These are phyloP conservation scores for Silene coronaria DNA, from an alignment of 179 eudicot species.

Conservation along the genomic window DNA sequence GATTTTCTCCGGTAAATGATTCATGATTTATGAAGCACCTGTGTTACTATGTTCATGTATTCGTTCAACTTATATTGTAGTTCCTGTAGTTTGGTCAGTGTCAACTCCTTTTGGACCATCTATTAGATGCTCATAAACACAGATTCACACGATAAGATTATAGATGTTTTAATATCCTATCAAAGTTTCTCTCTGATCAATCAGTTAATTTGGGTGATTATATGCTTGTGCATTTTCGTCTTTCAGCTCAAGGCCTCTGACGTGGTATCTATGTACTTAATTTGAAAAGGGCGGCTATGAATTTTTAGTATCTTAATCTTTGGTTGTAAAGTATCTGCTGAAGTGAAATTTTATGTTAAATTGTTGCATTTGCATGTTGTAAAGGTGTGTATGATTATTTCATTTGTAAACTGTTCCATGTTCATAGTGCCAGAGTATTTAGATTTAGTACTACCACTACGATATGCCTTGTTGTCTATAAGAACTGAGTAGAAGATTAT, in stretches of 20 bases:
- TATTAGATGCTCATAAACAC: not conserved
- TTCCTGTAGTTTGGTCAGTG: slow-evolving; percentile 6
- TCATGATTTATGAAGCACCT: not conserved
- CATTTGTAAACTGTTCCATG: not conserved
- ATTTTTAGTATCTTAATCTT: not conserved
- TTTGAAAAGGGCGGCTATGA: not conserved
- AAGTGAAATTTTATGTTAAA: not conserved
- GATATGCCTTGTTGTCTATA: not conserved
- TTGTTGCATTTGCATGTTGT: not conserved
- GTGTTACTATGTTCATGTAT: not conserved
- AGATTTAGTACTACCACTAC: not conserved
- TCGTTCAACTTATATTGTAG: slow-evolving; percentile 10
- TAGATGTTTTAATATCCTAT: not conserved
- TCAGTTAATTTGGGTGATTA: not conserved
- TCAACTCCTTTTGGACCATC: slow-evolving; percentile 12
- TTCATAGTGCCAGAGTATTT: not conserved
- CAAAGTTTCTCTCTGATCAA: not conserved
- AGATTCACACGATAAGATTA: not conserved
- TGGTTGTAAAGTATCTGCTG: not conserved
- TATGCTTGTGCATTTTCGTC: not conserved
- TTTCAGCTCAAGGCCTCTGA: not conserved
- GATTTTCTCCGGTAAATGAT: not conserved
- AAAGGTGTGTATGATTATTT: not conserved
- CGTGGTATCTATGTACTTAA: not conserved
- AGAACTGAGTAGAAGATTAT: not conserved